Evolutionary conservation across 768 basidiomycete species (phyloP).

Genomic region (Agrocybe praecox): DNA sequence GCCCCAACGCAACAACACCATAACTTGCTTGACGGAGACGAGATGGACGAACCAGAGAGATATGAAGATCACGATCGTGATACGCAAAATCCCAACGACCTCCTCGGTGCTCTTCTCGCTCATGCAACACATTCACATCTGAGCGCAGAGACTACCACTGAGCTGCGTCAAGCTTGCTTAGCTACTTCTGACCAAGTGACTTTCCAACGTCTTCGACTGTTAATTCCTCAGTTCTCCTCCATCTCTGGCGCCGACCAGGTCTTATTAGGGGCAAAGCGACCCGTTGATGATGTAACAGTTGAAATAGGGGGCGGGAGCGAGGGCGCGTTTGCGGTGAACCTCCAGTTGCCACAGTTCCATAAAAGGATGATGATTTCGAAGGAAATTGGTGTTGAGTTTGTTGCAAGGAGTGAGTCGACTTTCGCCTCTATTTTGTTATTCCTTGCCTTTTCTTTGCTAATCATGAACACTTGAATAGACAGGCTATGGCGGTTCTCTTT

Average conservation of each 20-base stretch:
- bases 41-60: slow-evolving; percentile 15
- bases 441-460: not conserved
- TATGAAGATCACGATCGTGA: not conserved
- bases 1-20: not conserved
- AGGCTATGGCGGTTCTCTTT: slow-evolving; percentile 59
- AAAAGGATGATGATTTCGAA: slow-evolving; percentile 67
- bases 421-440: not conserved
- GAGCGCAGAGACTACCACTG: slow-evolving; percentile 45
- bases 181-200: slow-evolving; percentile 59
- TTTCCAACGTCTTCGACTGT: slow-evolving; percentile 58
- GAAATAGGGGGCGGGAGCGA: slow-evolving; percentile 50
- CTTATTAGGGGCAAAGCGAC: slow-evolving; percentile 40
- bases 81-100: slow-evolving; percentile 25
- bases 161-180: slow-evolving; percentile 70
- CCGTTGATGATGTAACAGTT: slow-evolving; percentile 54
- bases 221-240: slow-evolving; percentile 47
- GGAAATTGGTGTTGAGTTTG: slow-evolving; percentile 60
- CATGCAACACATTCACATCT: slow-evolving; percentile 44
- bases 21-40: slow-evolving; percentile 13
- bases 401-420: slow-evolving; percentile 53
- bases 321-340: slow-evolving; percentile 54
- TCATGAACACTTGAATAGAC: slow-evolving; percentile 29
- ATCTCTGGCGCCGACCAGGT: slow-evolving; percentile 55
- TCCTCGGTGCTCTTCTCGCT: slow-evolving; percentile 53
- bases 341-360: slow-evolving; percentile 62